These are phyloP conservation scores for Mycena citricolor DNA, from an alignment of 1,284 basidiomycete species.

Conservation along the genomic window DNA sequence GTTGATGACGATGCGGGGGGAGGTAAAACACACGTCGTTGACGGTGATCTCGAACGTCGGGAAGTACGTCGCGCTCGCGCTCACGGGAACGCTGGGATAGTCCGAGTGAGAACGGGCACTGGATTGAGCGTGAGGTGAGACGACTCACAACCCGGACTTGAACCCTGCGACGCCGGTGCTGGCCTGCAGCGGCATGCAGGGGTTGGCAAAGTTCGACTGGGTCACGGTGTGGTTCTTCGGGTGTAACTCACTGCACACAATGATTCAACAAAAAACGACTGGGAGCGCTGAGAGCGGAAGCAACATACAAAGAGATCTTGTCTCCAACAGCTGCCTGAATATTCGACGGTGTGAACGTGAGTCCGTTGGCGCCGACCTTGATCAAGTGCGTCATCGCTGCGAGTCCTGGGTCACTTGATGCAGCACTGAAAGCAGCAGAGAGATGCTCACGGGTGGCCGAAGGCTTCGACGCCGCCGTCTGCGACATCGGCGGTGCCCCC, in stretches of 20 bases:
- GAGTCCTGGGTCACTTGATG: no score
- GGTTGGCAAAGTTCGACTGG: conserved; percentile 43
- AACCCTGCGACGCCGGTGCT: conserved; percentile 31
- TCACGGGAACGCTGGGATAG: conserved; percentile 36
- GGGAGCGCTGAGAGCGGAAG: no score
- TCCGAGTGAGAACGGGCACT: conserved; percentile 18
- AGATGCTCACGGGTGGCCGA: no score
- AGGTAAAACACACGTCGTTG: conserved; percentile 18
- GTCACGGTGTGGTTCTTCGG: conserved; percentile 46
- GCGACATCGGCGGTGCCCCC: background rate
- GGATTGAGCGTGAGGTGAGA: no score
- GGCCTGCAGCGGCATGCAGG: conserved; percentile 40
- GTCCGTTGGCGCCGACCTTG: conserved; percentile 39
- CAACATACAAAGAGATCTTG: conserved; percentile 23
- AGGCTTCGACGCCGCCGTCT: background rate
- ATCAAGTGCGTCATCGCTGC: conserved; percentile 36
- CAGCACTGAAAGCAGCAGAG: no score
- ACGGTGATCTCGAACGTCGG: conserved; percentile 31
- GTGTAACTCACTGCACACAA: no score
- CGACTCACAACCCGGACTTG: conserved; percentile 46
- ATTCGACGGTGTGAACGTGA: conserved; percentile 42
- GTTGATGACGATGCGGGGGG: background rate
- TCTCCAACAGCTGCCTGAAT: conserved; percentile 42
- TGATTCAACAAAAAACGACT: no score
- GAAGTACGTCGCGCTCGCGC: conserved; percentile 27